These are phyloP conservation scores for Tolypocladium ophioglossoides DNA, from an alignment of 2,329 filamentous ascomycete genomes.

Conservation along the genomic window DNA sequence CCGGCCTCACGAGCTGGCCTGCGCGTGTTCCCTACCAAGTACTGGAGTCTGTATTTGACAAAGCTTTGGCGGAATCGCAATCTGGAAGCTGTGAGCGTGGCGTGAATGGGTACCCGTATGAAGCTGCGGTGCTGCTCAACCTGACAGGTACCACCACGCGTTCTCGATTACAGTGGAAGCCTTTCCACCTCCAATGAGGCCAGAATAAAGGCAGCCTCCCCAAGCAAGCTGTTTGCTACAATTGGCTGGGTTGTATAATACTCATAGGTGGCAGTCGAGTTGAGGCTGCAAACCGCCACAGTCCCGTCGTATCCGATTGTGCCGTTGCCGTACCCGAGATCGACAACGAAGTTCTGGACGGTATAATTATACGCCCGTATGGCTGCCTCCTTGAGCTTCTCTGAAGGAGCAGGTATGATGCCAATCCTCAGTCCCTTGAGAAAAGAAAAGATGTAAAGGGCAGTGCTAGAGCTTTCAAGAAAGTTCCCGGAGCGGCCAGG, in stretches of 20 bases:
- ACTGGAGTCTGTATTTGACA: too few relatives aligned
- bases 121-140: too few relatives aligned
- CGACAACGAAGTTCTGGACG: constrained; percentile 32
- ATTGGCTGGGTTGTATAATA: constrained; percentile 27
- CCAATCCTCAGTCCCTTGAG: constrained; percentile 8
- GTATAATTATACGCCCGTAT: constrained; percentile 22
- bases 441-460: constrained; percentile 42
- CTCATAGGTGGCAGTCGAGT: constrained; percentile 28
- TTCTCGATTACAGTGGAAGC: neutral
- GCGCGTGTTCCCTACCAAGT: too few relatives aligned
- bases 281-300: constrained; percentile 28
- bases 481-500: constrained; percentile 44
- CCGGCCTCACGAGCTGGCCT: too few relatives aligned
- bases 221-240: constrained; percentile 25
- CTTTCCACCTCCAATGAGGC: constrained; percentile 25
- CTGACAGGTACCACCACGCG: too few relatives aligned
- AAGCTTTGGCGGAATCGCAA: too few relatives aligned
- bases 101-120: too few relatives aligned
- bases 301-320: constrained; percentile 31
- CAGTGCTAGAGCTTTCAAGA: constrained; percentile 47
- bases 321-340: constrained; percentile 19
- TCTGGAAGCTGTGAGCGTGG: too few relatives aligned
- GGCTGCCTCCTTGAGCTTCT: constrained; percentile 10
- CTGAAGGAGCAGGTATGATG: neutral
- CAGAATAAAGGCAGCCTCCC: constrained; percentile 24